Percentiles rank a stretch among this genome's conserved stretches.
Conservation (phyloP, 768 basidiomycete genomes). For the Austroboletus festivus region DNA sequence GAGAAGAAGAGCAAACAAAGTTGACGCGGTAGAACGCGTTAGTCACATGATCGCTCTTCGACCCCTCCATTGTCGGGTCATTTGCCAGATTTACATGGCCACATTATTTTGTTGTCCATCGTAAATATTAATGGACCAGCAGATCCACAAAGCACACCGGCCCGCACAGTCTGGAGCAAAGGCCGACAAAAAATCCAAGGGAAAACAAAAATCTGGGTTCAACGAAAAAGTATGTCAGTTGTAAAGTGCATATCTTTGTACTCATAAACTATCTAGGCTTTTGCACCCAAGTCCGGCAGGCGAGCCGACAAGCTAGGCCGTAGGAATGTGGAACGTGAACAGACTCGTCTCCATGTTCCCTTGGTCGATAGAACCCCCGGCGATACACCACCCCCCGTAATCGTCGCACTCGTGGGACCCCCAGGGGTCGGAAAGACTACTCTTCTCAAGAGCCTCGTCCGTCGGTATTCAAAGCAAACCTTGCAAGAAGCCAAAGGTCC, state of each 20-base stretch:
- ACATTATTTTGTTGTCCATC: neutral
- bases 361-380: constrained; percentile 93
- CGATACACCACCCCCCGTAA: constrained; percentile 86
- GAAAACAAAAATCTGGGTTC: constrained; percentile 68
- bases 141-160: constrained; percentile 80
- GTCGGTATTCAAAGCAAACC: constrained; percentile 92
- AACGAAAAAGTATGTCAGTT: constrained; percentile 75
- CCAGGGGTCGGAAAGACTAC: constrained; percentile 97
- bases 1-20: constrained; percentile 18
- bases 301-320: constrained; percentile 86
- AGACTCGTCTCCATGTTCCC: constrained; percentile 93
- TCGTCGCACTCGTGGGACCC: constrained; percentile 93
- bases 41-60: constrained; percentile 27
- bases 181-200: constrained; percentile 74
- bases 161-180: constrained; percentile 69
- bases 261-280: constrained; percentile 51
- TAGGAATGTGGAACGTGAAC: constrained; percentile 88
- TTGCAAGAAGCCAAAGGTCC: constrained; percentile 88
- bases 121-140: constrained; percentile 55
- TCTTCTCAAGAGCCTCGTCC: constrained; percentile 84
- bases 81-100: constrained; percentile 10
- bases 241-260: neutral
- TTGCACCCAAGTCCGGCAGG: constrained; percentile 88
- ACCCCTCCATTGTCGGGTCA: constrained; percentile 15
- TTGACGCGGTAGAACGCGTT: constrained; percentile 22